Conservation (phyloP, 768 basidiomycete genomes). For the Chalciporus sphaerocephalus region DNA sequence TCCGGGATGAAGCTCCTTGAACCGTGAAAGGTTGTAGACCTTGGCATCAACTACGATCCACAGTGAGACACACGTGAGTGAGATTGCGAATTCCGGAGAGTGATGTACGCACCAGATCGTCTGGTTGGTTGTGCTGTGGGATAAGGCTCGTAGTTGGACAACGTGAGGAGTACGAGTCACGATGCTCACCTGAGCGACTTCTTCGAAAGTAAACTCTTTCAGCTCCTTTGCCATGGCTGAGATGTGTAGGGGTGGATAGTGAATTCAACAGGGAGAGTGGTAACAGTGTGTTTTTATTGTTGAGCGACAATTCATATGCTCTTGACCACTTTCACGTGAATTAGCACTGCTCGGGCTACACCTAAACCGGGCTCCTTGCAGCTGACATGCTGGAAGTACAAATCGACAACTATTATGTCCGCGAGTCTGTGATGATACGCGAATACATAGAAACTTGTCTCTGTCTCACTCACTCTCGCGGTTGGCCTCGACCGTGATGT, state of each 20-base stretch:
- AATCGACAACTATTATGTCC: too few species aligned
- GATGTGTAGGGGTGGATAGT: neutral
- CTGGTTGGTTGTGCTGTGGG: slow-evolving; percentile 65
- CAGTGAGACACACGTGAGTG: slow-evolving; percentile 31
- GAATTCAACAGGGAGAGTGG: neutral
- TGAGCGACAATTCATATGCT: neutral
- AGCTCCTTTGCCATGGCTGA: slow-evolving; percentile 31
- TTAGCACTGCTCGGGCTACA: neutral
- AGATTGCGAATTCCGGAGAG: neutral
- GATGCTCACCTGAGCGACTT: slow-evolving; percentile 50
- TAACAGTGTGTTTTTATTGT: neutral
- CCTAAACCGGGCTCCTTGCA: neutral
- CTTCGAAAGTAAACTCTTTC: slow-evolving; percentile 51
- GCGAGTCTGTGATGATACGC: too few species aligned
- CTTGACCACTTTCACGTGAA: slow-evolving; percentile 2
- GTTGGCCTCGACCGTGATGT: too few species aligned
- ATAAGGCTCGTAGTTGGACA: neutral
- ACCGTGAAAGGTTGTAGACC: slow-evolving; percentile 79
- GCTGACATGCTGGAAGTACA: too few species aligned
- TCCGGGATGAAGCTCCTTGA: slow-evolving; percentile 80
- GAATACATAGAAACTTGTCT: too few species aligned
- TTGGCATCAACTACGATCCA: slow-evolving; percentile 84
- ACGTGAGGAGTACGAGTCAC: neutral
- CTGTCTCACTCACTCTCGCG: too few species aligned
- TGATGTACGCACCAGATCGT: slow-evolving; percentile 56